Evolutionary conservation across 768 basidiomycete species (phyloP).

Genomic region (Amanita jacksonii): DNA sequence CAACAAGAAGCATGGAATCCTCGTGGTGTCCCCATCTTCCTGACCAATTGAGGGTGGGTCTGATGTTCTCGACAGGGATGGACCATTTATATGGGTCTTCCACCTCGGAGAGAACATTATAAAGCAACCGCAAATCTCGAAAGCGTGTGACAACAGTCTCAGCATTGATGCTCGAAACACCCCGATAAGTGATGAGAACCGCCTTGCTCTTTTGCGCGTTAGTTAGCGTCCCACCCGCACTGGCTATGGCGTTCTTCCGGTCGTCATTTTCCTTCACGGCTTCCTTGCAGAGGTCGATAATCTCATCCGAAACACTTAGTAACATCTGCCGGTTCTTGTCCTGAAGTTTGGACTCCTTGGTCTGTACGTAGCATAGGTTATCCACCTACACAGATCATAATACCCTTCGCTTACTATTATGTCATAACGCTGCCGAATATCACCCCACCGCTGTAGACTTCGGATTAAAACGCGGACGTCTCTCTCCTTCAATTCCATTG

Average conservation of each 20-base stretch:
- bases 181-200: slow-evolving; percentile 83
- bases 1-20: slow-evolving; percentile 91
- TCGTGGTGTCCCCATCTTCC: slow-evolving; percentile 90
- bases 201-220: slow-evolving; percentile 97
- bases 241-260: slow-evolving; percentile 65
- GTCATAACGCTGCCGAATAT: slow-evolving; percentile 91
- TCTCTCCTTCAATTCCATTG: slow-evolving; percentile 95
- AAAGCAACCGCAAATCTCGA: slow-evolving; percentile 83
- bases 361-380: slow-evolving; percentile 36
- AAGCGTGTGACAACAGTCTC: slow-evolving; percentile 90
- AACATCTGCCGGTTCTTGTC: slow-evolving; percentile 94
- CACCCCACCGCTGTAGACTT: slow-evolving; percentile 96
- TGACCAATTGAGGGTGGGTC: slow-evolving; percentile 93
- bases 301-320: slow-evolving; percentile 84
- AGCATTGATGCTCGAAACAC: slow-evolving; percentile 91
- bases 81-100: slow-evolving; percentile 76
- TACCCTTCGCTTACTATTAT: slow-evolving; percentile 59
- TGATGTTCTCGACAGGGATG: slow-evolving; percentile 88
- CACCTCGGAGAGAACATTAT: slow-evolving; percentile 62
- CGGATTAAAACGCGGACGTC: slow-evolving; percentile 93
- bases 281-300: slow-evolving; percentile 74
- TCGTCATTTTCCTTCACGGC: slow-evolving; percentile 82
- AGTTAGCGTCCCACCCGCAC: slow-evolving; percentile 80
- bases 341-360: slow-evolving; percentile 79
- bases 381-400: neutral